Conservation (phyloP, 768 basidiomycete species). For the Sarcomyxa edulis region DNA sequence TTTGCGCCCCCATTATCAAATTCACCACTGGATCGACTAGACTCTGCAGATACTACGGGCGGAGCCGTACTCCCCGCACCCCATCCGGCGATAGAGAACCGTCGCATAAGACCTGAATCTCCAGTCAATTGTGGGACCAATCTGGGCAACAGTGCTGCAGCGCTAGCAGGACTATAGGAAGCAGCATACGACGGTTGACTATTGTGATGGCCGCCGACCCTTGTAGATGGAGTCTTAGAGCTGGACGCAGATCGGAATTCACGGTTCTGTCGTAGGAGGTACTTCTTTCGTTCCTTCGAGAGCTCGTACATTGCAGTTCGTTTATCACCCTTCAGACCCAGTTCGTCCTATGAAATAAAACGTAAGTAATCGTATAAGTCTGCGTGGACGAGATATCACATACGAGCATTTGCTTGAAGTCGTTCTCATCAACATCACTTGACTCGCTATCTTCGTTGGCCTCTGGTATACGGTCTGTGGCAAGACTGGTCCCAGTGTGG, state of each 20-base stretch:
- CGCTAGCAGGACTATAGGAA: conserved; percentile 59
- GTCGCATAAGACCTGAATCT: conserved; percentile 58
- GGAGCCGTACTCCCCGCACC: conserved; percentile 31
- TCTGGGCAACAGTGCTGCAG: conserved; percentile 51
- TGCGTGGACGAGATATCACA: conserved; percentile 13
- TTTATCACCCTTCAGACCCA: conserved; percentile 70
- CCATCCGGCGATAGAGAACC: conserved; percentile 66
- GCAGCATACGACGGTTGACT: conserved; percentile 34
- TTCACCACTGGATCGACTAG: conserved; percentile 31
- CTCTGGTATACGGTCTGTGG: neutral
- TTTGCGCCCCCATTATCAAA: conserved; percentile 19
- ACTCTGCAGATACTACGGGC: conserved; percentile 24
- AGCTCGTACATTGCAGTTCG: conserved; percentile 59
- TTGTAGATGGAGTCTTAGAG: conserved; percentile 23
- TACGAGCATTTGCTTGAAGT: conserved; percentile 72
- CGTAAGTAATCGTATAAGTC: conserved; percentile 6
- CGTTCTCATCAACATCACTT: conserved; percentile 32
- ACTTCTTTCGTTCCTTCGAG: conserved; percentile 57
- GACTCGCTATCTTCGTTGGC: conserved; percentile 24
- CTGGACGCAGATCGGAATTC: conserved; percentile 28
- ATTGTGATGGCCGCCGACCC: conserved; percentile 13
- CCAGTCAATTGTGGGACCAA: conserved; percentile 76
- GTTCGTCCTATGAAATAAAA: conserved; percentile 46
- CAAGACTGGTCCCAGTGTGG: conserved; percentile 24
- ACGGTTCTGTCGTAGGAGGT: conserved; percentile 55